phyloP scores from a whole-genome alignment of 495 filamentous ascomycete genomes.

The Astrocystis sublimbata region DNA sequence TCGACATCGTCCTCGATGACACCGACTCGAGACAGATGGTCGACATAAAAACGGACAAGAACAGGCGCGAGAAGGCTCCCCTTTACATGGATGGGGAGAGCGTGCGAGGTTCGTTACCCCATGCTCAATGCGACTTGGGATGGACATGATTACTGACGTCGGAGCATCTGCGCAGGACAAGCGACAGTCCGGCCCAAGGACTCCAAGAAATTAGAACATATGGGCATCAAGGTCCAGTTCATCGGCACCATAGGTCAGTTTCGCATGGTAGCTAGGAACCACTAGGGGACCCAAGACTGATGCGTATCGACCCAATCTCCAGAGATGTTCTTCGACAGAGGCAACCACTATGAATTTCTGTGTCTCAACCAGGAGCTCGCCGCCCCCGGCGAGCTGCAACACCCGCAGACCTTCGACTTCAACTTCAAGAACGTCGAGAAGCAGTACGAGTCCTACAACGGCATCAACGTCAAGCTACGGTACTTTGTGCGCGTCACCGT shows the following conservation, averaged over 20 bases:
- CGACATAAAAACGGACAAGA: conserved; percentile 98
- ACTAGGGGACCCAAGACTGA: conserved; percentile 6
- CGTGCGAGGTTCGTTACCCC: conserved; percentile 59
- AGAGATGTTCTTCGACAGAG: conserved; percentile 99
- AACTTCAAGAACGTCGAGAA: conserved; percentile 99
- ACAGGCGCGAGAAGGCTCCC: conserved; percentile 90
- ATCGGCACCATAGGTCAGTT: conserved; percentile 91
- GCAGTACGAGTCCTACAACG: conserved; percentile 99
- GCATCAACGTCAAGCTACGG: conserved; percentile 97
- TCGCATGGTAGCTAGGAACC: neutral
- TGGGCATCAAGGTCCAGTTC: conserved; percentile 99
- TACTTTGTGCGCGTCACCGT: conserved; percentile 99
- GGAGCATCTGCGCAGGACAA: conserved; percentile 50
- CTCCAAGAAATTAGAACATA: conserved; percentile 96
- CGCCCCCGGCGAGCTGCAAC: conserved; percentile 93
- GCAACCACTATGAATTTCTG: conserved; percentile 99
- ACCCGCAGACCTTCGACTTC: conserved; percentile 98
- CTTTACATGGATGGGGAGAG: conserved; percentile 98
- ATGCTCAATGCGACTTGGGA: neutral
- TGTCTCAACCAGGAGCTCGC: conserved; percentile 94
- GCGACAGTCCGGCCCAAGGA: conserved; percentile 97
- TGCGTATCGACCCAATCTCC: neutral
- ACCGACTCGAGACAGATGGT: conserved; percentile 91
- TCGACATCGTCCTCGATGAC: conserved; percentile 96
- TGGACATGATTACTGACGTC: neutral